Evolutionary conservation across 495 filamentous ascomycete species (phyloP).

Genomic region (Penicillium chermesinum): DNA sequence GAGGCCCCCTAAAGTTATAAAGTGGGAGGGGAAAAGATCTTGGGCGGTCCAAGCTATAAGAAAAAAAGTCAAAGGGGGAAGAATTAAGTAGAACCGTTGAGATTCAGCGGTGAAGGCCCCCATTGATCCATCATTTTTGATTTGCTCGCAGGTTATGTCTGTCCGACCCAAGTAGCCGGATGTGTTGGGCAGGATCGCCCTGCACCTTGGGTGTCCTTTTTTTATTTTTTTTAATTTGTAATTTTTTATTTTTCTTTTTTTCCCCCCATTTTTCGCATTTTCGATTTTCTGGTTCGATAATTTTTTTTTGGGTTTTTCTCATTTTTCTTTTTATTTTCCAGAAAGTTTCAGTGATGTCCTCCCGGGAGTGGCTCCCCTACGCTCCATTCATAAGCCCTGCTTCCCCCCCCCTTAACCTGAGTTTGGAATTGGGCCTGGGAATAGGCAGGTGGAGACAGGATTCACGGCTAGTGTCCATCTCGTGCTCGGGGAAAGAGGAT

Average conservation of each 20-base stretch:
- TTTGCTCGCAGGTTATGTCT: constrained; percentile 15
- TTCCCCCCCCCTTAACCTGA: no score
- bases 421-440: no score
- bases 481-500: background rate
- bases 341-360: no score
- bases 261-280: background rate
- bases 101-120: constrained; percentile 22
- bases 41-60: background rate
- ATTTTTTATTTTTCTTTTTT: background rate
- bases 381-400: no score
- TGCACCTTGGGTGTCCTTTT: background rate
- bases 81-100: constrained; percentile 17
- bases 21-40: background rate
- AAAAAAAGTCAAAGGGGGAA: constrained; percentile 1
- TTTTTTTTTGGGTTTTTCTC: background rate
- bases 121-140: constrained; percentile 22
- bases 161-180: constrained; percentile 23
- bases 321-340: background rate
- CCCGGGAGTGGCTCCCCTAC: no score
- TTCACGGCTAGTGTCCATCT: no score
- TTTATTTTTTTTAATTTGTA: background rate
- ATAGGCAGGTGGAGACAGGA: no score
- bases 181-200: constrained; percentile 24
- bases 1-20: constrained; percentile 12
- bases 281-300: background rate